Evolutionary conservation across 257 asterid genomes (phyloP), one percentile per base, ranked within the genome.

Genomic region (Marsdenia floribunda): DNA sequence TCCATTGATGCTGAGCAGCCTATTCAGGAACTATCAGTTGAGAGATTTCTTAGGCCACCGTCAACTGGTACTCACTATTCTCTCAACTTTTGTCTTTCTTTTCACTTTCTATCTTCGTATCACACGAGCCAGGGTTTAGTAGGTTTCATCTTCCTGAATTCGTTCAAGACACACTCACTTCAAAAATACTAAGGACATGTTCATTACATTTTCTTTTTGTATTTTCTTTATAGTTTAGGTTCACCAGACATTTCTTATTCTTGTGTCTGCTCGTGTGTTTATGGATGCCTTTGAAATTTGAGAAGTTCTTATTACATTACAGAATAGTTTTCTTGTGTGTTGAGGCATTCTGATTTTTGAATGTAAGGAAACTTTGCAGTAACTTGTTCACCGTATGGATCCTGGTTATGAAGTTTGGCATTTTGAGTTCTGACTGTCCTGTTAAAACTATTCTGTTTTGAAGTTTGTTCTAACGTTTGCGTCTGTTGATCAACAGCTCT

Each of bases 1-100:
- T 85, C 91, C 13, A 78, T 90, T 8, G 88, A 80, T 71, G 81
- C 90, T 26, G 66, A 83, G 18, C 76, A 66, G 50, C 77, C 88
- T 74, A 80, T 73, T 64, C 80, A 9, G 44, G 87, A 53, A 53
- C 46, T 81, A 8, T 15, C 72, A 21, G 57, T 79, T 21, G 80
- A 78, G 74, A 75, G 81, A 71, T 76, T 82, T 78, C 71, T 75
- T 68, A 78, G 46, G 57, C 78, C 77, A 6, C 87, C 87, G 26
- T 15, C 86, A n/a, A 11, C 80, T 24, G 91, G 91, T 89, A 33
- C 61, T 73, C 44, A 16, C 22, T 18, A 18, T 42, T 44, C n/a
- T 70, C 72, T 1, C 33, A 18, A 15, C 12, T 59, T 71, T 5
- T 38, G 44, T 11, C 22, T 53, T 54, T 19, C 64, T n/a, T 24